Conservation (phyloP, 2,329 filamentous ascomycete genomes). For the Hymenoscyphus linearis region DNA sequence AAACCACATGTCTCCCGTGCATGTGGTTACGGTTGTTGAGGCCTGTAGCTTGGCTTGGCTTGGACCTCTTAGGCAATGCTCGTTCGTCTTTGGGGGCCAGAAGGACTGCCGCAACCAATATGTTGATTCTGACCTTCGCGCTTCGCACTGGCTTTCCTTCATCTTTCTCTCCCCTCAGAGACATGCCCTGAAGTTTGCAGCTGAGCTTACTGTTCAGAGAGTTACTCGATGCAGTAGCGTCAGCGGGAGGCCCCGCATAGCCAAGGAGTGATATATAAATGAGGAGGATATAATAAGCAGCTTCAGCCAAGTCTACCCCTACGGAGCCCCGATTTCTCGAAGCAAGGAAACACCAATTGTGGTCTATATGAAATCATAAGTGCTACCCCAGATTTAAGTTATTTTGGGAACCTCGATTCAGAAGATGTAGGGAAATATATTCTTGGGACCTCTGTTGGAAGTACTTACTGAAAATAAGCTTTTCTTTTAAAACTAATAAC, state of each 20-base stretch:
- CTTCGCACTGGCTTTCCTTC: not conserved
- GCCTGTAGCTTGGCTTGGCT: not conserved
- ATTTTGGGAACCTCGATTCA: too few relatives aligned
- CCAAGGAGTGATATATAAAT: not conserved
- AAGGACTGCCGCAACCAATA: not conserved
- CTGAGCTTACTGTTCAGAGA: not conserved
- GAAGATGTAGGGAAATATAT: too few relatives aligned
- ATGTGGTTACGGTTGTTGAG: not conserved
- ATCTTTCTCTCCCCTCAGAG: not conserved
- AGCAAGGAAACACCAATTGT: too few relatives aligned
- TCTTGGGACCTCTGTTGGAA: too few relatives aligned
- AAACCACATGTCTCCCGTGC: not conserved
- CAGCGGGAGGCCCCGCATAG: not conserved
- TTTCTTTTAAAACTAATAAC: too few relatives aligned
- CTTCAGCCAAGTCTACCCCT: too few relatives aligned
- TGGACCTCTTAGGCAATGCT: not conserved
- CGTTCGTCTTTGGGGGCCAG: not conserved
- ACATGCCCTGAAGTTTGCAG: not conserved
- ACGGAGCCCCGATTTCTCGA: too few relatives aligned
- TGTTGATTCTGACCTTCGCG: not conserved
- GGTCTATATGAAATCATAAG: too few relatives aligned
- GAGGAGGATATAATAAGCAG: too few relatives aligned
- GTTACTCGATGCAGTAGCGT: not conserved
- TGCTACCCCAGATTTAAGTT: too few relatives aligned
- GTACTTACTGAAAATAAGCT: too few relatives aligned